Conservation (phyloP, 768 basidiomycete species). For the Mycena rebaudengoi region DNA sequence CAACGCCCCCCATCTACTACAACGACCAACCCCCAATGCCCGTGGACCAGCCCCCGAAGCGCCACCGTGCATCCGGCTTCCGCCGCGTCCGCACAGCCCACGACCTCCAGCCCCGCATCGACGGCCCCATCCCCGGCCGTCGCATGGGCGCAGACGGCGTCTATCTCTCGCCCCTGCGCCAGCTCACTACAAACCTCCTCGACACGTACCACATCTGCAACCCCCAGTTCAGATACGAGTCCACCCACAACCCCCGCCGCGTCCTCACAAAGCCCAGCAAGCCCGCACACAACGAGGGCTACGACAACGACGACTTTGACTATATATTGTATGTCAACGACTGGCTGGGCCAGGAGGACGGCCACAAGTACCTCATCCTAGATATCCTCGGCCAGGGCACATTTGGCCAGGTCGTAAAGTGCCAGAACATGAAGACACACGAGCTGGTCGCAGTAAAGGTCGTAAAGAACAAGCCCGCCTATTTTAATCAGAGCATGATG, state of each 20-base stretch:
- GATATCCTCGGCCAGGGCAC: conserved; percentile 99
- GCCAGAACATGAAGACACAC: conserved; percentile 99
- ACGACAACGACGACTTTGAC: conserved; percentile 98
- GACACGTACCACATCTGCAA: conserved; percentile 96
- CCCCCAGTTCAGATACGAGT: conserved; percentile 94
- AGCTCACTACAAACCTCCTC: conserved; percentile 85
- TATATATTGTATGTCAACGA: conserved; percentile 99
- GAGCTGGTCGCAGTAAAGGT: conserved; percentile 99
- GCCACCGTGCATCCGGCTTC: conserved; percentile 80
- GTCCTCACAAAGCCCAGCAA: conserved; percentile 99
- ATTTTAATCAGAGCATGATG: conserved; percentile 99
- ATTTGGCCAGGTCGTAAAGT: conserved; percentile 99
- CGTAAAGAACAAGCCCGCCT: conserved; percentile 99
- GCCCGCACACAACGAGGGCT: conserved; percentile 94
- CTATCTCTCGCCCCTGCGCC: conserved; percentile 77
- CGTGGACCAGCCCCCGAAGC: conserved; percentile 73
- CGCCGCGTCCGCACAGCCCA: conserved; percentile 77
- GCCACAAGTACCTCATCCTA: conserved; percentile 97
- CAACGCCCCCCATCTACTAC: conserved; percentile 60
- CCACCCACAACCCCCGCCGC: conserved; percentile 91
- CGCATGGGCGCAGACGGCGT: conserved; percentile 79
- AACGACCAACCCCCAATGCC: conserved; percentile 75
- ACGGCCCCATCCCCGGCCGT: conserved; percentile 67
- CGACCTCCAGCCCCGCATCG: conserved; percentile 82
- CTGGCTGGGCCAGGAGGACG: conserved; percentile 92